These are phyloP conservation scores for Monilinia aucupariae DNA, from an alignment of 2,329 filamentous ascomycete genomes.

Conservation along the genomic window DNA sequence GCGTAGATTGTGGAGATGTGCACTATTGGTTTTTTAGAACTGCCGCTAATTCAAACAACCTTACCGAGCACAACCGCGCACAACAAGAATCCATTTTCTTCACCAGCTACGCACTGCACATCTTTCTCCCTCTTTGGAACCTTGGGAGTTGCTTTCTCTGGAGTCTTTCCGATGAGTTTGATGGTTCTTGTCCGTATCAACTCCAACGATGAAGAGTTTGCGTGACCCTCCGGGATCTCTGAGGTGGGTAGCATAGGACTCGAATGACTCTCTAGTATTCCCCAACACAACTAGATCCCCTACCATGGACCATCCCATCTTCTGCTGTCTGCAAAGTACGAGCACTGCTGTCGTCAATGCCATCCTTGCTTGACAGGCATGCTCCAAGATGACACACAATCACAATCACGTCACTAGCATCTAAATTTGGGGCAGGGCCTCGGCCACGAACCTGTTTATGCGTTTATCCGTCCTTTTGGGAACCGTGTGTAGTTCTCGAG, in stretches of 20 bases:
- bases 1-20: too few relatives aligned
- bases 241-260: too few relatives aligned
- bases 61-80: background rate
- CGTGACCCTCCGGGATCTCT: background rate
- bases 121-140: background rate
- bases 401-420: slow-evolving; percentile 8
- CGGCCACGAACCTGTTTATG: slow-evolving; percentile 4
- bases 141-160: background rate
- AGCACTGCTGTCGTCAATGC: slow-evolving; percentile 3
- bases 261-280: background rate
- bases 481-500: slow-evolving; percentile 4
- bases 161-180: too few relatives aligned
- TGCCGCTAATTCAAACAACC: slow-evolving; percentile 3
- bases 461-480: slow-evolving; percentile 1
- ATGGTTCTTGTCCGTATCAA: background rate
- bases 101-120: background rate
- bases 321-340: background rate
- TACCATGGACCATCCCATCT: background rate
- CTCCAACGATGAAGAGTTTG: background rate
- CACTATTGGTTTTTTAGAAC: slow-evolving; percentile 1
- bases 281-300: too few relatives aligned
- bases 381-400: background rate
- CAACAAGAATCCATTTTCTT: background rate
- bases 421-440: slow-evolving; percentile 5
- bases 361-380: slow-evolving; percentile 4